These are phyloP conservation scores for Pachysandra terminalis DNA, from an alignment of 164 flowering plant genomes.

Conservation along the genomic window DNA sequence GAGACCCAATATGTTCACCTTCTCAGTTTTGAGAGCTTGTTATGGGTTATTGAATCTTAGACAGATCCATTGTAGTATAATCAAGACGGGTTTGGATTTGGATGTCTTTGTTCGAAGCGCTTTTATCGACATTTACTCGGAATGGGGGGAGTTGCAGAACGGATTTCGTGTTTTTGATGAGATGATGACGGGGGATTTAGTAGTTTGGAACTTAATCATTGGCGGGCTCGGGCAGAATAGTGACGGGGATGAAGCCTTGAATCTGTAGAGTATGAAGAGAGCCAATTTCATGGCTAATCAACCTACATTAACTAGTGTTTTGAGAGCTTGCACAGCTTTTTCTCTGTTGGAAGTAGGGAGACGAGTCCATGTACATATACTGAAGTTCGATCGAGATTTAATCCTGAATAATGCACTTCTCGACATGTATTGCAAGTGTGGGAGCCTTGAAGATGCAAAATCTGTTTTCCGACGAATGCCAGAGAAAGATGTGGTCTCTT, in stretches of 20 bases:
- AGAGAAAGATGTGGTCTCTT: conserved; percentile 73
- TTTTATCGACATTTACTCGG: conserved; percentile 66
- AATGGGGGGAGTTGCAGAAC: conserved; percentile 48
- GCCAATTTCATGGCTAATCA: conserved; percentile 62
- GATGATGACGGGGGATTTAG: conserved; percentile 65
- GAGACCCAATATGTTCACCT: conserved; percentile 73
- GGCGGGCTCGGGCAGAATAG: conserved; percentile 76
- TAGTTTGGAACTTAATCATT: conserved; percentile 85
- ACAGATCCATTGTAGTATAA: conserved; percentile 57
- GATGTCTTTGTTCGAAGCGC: conserved; percentile 85
- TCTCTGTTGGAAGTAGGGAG: conserved; percentile 72
- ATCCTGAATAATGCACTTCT: conserved; percentile 78
- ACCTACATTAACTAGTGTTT: conserved; percentile 61
- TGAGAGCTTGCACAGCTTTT: conserved; percentile 76
- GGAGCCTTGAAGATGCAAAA: conserved; percentile 72
- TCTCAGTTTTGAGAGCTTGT: conserved; percentile 68
- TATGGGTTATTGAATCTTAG: conserved; percentile 33
- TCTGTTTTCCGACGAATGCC: conserved; percentile 45
- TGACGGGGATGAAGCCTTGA: conserved; percentile 59
- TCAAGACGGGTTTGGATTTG: conserved; percentile 62
- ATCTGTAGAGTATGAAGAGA: conserved; percentile 68
- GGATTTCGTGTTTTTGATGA: conserved; percentile 61
- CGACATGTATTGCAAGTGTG: conserved; percentile 96
- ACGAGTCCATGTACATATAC: conserved; percentile 76
- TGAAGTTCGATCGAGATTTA: conserved; percentile 63